A percentile compares a stretch with the other conserved stretches of the same genome.
Conservation (phyloP, 441 rosid species). For the Adansonia rubrostipa region DNA sequence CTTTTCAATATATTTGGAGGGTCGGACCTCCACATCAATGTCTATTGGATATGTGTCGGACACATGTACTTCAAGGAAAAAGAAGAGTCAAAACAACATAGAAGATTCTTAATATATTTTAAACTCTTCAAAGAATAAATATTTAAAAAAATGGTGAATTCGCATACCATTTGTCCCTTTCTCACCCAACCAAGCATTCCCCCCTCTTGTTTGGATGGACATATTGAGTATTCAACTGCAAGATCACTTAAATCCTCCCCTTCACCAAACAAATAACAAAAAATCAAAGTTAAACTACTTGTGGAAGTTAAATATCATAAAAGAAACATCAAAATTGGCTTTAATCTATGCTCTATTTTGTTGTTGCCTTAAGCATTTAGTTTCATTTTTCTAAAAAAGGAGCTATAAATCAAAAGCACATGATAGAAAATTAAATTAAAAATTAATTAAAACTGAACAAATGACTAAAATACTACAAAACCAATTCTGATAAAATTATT, state of each 20-base stretch:
- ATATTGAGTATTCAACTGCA: conserved; percentile 74
- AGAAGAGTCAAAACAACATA: neutral
- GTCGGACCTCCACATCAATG: neutral
- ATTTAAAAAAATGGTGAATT: neutral
- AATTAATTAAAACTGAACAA: neutral
- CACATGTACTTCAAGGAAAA: neutral
- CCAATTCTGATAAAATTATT: neutral
- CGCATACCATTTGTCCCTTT: conserved; percentile 79
- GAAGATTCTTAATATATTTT: conserved; percentile 6
- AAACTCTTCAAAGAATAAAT: conserved; percentile 4
- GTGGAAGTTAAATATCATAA: neutral
- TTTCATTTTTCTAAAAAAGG: neutral
- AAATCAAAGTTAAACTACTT: neutral
- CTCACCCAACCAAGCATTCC: conserved; percentile 95
- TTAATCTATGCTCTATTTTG: neutral
- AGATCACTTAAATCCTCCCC: conserved; percentile 93
- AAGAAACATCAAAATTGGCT: neutral
- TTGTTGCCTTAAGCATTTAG: neutral
- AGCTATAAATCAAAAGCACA: neutral
- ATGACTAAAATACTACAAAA: neutral
- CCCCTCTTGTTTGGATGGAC: conserved; percentile 80
- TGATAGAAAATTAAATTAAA: neutral
- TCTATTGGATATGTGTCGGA: neutral
- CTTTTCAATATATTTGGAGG: neutral
- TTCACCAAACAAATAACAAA: conserved; percentile 35